A percentile compares a stretch with the other conserved stretches of the same genome.
These are phyloP conservation scores for Cytidiella melzeri DNA, from an alignment of 768 basidiomycete species.

Conservation along the genomic window DNA sequence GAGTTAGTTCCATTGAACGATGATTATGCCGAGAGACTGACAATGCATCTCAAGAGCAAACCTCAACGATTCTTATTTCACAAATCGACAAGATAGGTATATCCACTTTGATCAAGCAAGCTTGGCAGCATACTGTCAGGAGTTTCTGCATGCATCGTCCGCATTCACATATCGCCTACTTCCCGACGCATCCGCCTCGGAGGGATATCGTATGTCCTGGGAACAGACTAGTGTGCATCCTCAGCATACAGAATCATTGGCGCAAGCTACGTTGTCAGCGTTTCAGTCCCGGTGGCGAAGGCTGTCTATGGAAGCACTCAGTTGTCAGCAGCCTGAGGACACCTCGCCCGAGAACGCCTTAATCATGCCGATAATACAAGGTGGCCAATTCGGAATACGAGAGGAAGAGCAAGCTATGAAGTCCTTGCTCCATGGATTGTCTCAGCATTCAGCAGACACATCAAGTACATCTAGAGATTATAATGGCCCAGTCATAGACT, in stretches of 20 bases:
- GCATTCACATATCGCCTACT: conserved; percentile 65
- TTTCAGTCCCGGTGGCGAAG: conserved; percentile 47
- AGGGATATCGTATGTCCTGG: conserved; percentile 60
- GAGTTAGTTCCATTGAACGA: too few relatives aligned
- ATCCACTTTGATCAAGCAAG: conserved; percentile 61
- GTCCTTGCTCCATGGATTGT: conserved; percentile 51
- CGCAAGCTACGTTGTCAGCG: conserved; percentile 33
- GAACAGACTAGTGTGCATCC: conserved; percentile 57
- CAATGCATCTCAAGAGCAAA: too few relatives aligned
- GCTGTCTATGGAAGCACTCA: conserved; percentile 20
- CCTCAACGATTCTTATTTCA: conserved; percentile 88
- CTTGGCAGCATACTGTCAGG: conserved; percentile 78
- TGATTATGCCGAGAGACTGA: too few relatives aligned
- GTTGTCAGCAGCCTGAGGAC: neutral
- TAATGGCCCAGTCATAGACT: conserved; percentile 51
- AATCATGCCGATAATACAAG: conserved; percentile 82
- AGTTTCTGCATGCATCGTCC: conserved; percentile 64
- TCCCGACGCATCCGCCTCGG: conserved; percentile 20
- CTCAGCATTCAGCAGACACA: conserved; percentile 12
- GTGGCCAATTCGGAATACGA: conserved; percentile 77
- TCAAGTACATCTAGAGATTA: conserved; percentile 5
- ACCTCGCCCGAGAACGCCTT: conserved; percentile 32
- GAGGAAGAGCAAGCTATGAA: conserved; percentile 73
- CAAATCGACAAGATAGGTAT: conserved; percentile 93
- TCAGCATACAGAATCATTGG: conserved; percentile 58